Base-by-base conservation (phyloP, 495 filamentous ascomycete genomes). In the Geopyxis carbonaria region DNA sequence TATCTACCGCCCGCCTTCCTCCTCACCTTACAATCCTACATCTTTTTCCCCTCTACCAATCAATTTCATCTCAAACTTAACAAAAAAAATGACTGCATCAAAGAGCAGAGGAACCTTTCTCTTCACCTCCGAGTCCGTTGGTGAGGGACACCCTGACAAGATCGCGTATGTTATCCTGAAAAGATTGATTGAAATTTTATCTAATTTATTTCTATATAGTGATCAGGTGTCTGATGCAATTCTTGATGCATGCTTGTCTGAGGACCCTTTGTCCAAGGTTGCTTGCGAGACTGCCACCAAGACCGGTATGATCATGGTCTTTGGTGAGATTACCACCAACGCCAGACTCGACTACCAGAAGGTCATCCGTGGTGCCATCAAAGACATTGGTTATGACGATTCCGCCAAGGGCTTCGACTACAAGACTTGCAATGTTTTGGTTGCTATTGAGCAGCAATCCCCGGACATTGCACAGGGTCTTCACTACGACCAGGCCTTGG, bases 301-400 rank as follows among this genome's bases (percentile, higher is more conserved):
- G 82, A 97, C 89, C 51, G 82, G 81, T 69, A 94, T 97, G 89
- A 71, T 97, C 59, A 94, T 97, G 87, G 77, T 97, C 58, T 95
- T 97, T 50, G 89, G 89, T 69, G 89, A 97, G 65, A 97, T 97
- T 62, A 91, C 84, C 59, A 95, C 89, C 68, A 86, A 93, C 68
- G 74, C 89, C 61, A 65, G 64, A 38, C 69, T 94, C 48, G 89
- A 97, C 70, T 97, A 93, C 75, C 89, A 97, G 65, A 93, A 83
- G 69, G 72, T 95, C 56, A 82, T 97, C 64, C 89, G 89, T 64
- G 65, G 69, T 51, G 73, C 87, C 57, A 87, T 97, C 73, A 84
- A 93, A 74, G 89, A 92, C 51, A 97, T 97, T 57, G 89, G 89
- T 48, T 97, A 95, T 60, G 89, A 97, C 68, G 70, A 75, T 61